phyloP scores from a whole-genome alignment of 2,329 filamentous ascomycete species.

The Bipolaris bicolor region DNA sequence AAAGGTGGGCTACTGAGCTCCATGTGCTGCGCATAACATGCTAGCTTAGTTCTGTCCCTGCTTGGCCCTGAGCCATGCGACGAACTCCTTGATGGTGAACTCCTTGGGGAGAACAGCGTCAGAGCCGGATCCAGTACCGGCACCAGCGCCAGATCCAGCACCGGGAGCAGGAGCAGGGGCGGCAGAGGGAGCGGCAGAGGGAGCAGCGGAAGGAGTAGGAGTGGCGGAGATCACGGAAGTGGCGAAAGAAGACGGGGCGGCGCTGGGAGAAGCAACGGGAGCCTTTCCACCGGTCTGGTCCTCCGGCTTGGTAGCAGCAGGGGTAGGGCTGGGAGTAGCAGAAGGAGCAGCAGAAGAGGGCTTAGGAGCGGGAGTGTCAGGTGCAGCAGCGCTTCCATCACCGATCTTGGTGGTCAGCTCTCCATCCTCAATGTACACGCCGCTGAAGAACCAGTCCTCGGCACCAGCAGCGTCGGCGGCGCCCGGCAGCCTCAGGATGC shows the following conservation, averaged over 20 bases:
- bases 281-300: conserved; percentile 3
- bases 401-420: conserved; percentile 43
- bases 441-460: conserved; percentile 76
- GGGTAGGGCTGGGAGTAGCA: conserved; percentile 8
- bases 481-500: conserved; percentile 69
- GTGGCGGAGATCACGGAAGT: conserved; percentile 9
- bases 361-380: conserved; percentile 7
- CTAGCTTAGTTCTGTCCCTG: conserved; percentile 10
- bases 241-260: conserved; percentile 13
- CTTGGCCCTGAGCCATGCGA: conserved; percentile 36
- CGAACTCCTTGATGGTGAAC: conserved; percentile 37
- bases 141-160: conserved; percentile 18
- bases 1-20: neutral
- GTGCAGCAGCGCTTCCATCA: conserved; percentile 22
- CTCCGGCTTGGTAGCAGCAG: neutral
- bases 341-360: conserved; percentile 16
- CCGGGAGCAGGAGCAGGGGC: conserved; percentile 15
- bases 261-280: conserved; percentile 12
- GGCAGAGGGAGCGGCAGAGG: conserved; percentile 7
- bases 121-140: conserved; percentile 23
- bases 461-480: conserved; percentile 57
- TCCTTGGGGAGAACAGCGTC: conserved; percentile 26
- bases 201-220: conserved; percentile 13
- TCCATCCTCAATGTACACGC: conserved; percentile 72
- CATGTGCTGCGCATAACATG: neutral